Evolutionary conservation across 306 rosid genomes (phyloP).

Genomic region (Medicago lupulina): DNA sequence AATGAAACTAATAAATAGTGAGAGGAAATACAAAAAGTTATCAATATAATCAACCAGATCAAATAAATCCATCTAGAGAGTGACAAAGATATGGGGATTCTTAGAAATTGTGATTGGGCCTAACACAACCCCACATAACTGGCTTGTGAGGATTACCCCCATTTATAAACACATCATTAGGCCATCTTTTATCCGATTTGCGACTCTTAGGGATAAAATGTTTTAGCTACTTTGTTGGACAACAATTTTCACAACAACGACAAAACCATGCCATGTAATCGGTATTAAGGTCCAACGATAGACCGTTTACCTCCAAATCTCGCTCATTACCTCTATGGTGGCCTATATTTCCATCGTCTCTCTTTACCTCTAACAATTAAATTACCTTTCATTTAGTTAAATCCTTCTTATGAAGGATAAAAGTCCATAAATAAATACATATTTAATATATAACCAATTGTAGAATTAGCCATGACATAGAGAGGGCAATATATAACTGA

Average conservation of each 20-base stretch:
- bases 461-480: conserved; percentile 19
- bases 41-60: conserved; percentile 2
- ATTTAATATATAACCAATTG: neutral
- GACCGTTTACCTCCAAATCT: conserved; percentile 1
- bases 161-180: too few species aligned
- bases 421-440: conserved; percentile 8
- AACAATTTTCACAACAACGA: neutral
- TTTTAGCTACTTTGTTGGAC: neutral
- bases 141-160: too few species aligned
- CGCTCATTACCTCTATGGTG: neutral
- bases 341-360: neutral
- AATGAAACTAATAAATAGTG: neutral
- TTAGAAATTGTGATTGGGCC: too few species aligned
- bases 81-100: neutral
- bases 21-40: conserved; percentile 5
- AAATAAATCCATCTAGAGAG: neutral
- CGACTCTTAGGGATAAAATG: neutral
- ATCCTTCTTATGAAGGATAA: neutral
- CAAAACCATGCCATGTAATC: neutral
- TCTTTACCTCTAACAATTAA: neutral
- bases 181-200: too few species aligned
- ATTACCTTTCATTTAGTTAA: neutral
- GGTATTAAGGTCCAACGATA: neutral
- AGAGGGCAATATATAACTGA: conserved; percentile 8
- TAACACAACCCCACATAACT: too few species aligned